Evolutionary conservation across 768 basidiomycete genomes (phyloP).

Genomic region (Xerocomus potaroensis): DNA sequence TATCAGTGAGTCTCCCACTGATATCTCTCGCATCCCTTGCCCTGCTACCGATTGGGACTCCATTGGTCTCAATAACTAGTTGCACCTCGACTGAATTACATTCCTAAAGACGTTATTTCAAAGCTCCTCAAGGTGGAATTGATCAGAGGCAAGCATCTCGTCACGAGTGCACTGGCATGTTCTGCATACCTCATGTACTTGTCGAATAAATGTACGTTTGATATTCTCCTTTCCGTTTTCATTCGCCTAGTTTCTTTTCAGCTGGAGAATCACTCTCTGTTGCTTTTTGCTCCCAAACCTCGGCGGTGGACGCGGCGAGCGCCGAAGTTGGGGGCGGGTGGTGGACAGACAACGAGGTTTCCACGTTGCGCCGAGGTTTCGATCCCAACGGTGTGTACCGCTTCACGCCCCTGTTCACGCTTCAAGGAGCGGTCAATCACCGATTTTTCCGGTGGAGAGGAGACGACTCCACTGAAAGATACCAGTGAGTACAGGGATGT

Average conservation of each 20-base stretch:
- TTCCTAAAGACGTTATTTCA: slow-evolving; percentile 1
- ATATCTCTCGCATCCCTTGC: no score
- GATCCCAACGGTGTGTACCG: background rate
- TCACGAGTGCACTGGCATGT: slow-evolving; percentile 24
- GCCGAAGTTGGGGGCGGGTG: background rate
- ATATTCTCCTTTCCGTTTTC: background rate
- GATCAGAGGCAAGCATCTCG: slow-evolving; percentile 21
- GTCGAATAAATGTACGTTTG: slow-evolving; percentile 14
- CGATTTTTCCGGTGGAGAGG: slow-evolving; percentile 3
- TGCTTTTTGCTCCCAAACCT: background rate
- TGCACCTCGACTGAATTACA: slow-evolving; percentile 21
- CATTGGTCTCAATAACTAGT: no score
- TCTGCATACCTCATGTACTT: slow-evolving; percentile 27
- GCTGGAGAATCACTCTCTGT: slow-evolving; percentile 12
- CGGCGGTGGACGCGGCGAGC: background rate
- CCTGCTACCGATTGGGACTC: no score
- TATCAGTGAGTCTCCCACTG: no score
- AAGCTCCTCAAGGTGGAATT: slow-evolving; percentile 6
- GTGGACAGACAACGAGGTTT: slow-evolving; percentile 6
- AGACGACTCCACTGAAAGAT: no score
- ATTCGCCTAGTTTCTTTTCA: background rate
- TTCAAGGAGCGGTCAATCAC: slow-evolving; percentile 4
- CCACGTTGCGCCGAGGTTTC: slow-evolving; percentile 1
- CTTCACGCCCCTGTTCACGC: slow-evolving; percentile 11
- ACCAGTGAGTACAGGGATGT: no score